These are phyloP conservation scores for Pyropia haitanensis DNA, from an alignment of 23 red algal genomes.

Conservation along the genomic window DNA sequence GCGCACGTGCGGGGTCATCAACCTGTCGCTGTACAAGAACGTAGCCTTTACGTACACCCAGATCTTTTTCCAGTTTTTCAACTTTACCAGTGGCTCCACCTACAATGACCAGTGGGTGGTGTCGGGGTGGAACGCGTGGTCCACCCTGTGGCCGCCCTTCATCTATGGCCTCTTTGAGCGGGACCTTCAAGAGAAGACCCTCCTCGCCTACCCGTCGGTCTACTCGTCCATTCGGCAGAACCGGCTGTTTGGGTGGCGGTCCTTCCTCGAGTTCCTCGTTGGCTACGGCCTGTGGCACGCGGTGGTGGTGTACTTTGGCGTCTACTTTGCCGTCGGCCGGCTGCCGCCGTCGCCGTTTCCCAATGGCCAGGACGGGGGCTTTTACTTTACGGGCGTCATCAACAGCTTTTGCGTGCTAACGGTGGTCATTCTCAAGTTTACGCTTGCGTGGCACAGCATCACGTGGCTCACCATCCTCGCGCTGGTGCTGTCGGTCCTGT, in stretches of 20 bases:
- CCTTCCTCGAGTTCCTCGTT: constrained; percentile 2
- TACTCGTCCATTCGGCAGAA: constrained; percentile 2
- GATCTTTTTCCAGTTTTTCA: constrained; percentile 23
- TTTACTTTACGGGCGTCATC: constrained; percentile 34
- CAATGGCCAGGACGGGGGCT: constrained; percentile 48
- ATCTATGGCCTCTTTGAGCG: constrained; percentile 22
- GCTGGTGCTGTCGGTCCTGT: constrained; percentile 34
- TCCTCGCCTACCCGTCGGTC: constrained; percentile 10
- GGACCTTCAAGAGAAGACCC: constrained; percentile 8
- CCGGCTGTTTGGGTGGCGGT: not conserved
- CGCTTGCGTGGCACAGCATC: constrained; percentile 34
- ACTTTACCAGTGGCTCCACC: constrained; percentile 4
- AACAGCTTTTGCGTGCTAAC: constrained; percentile 30
- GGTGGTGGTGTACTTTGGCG: not conserved
- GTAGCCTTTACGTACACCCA: constrained; percentile 9
- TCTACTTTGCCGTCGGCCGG: not conserved
- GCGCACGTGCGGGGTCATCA: constrained; percentile 14
- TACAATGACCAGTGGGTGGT: constrained; percentile 13
- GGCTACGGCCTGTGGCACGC: constrained; percentile 6
- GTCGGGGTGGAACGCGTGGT: constrained; percentile 10
- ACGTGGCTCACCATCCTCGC: constrained; percentile 54
- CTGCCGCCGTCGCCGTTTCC: not conserved
- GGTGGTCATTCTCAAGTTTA: constrained; percentile 57
- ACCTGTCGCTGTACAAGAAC: constrained; percentile 28
- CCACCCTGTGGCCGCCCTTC: constrained; percentile 12